These are phyloP conservation scores for Cryomyces minteri DNA, from an alignment of 495 filamentous ascomycete species.

Conservation along the genomic window DNA sequence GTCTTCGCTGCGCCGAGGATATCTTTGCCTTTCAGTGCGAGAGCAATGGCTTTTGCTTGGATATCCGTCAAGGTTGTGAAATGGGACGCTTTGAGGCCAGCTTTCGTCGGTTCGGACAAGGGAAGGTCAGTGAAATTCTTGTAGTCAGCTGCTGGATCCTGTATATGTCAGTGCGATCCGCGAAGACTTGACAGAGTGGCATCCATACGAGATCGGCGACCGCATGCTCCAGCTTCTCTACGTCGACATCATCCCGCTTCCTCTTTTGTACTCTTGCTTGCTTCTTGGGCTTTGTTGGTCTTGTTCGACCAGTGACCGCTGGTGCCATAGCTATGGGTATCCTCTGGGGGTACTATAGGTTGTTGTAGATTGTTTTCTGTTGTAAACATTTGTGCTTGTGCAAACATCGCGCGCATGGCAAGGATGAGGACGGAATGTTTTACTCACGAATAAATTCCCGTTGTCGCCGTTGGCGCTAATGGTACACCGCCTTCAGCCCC, in stretches of 20 bases:
- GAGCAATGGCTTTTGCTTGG: slow-evolving; percentile 68
- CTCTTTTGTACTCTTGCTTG: slow-evolving; percentile 35
- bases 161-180: not conserved
- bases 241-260: slow-evolving; percentile 42
- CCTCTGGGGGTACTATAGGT: too few species aligned
- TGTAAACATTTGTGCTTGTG: not conserved
- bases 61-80: slow-evolving; percentile 86
- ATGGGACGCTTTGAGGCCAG: slow-evolving; percentile 68
- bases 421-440: not conserved
- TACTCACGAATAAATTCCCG: not conserved
- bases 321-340: slow-evolving; percentile 4
- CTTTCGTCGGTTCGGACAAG: slow-evolving; percentile 64
- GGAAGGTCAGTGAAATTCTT: slow-evolving; percentile 61
- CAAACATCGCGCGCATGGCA: not conserved
- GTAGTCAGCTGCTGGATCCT: slow-evolving; percentile 21
- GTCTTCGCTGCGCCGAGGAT: slow-evolving; percentile 94
- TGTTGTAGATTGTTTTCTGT: not conserved
- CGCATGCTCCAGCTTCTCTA: slow-evolving; percentile 31
- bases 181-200: not conserved
- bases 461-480: not conserved
- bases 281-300: slow-evolving; percentile 22
- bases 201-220: slow-evolving; percentile 29
- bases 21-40: slow-evolving; percentile 72
- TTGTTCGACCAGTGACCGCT: slow-evolving; percentile 12
- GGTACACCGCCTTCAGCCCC: not conserved